phyloP scores from a whole-genome alignment of 1,284 basidiomycete species.

The Microbotryomycetes sp. region DNA sequence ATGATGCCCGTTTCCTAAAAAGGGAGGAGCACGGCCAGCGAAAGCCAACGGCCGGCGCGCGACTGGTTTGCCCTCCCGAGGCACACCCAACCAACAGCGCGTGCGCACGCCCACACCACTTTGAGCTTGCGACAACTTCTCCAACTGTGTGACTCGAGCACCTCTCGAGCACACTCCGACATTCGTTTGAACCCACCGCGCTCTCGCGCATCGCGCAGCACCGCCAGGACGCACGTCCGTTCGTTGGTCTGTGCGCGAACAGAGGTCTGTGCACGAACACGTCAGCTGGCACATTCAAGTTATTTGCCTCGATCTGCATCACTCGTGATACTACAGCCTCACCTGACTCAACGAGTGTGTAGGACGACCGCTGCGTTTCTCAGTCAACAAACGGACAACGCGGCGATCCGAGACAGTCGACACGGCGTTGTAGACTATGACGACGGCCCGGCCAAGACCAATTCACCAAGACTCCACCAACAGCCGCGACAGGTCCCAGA shows the following conservation, averaged over 20 bases:
- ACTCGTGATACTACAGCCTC: no score
- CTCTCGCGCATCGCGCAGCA: not conserved
- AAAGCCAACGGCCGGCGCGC: no score
- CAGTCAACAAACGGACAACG: not conserved
- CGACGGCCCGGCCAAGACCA: not conserved
- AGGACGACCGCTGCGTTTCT: no score
- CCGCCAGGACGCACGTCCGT: not conserved
- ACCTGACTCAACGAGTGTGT: not conserved
- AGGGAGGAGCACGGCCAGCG: no score
- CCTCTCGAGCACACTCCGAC: not conserved
- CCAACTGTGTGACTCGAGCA: not conserved
- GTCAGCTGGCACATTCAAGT: not conserved
- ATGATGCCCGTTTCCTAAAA: no score
- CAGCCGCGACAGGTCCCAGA: no score
- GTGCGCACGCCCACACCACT: no score
- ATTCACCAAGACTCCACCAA: not conserved
- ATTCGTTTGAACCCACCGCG: not conserved
- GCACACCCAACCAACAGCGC: no score
- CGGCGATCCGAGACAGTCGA: no score
- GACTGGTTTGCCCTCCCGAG: no score
- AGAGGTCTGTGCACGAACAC: not conserved
- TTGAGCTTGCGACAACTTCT: no score
- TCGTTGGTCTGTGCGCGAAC: not conserved
- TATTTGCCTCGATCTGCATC: no score
- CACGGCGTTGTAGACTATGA: not conserved